Conservation (phyloP, 768 basidiomycete genomes). For the Kwoniella pini region DNA sequence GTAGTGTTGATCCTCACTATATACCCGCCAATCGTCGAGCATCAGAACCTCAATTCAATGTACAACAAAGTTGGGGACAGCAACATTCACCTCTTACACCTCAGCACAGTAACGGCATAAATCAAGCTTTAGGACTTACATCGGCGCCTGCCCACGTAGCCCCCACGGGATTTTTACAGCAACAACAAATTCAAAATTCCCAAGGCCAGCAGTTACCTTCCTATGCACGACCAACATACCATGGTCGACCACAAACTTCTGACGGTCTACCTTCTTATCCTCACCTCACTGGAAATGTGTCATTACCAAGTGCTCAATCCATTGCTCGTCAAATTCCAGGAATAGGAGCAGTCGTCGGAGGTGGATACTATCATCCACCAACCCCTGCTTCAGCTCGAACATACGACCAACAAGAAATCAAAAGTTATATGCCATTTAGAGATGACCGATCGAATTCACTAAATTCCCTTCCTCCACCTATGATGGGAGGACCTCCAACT, state of each 20-base stretch:
- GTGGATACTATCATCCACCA: conserved; percentile 11
- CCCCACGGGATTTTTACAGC: conserved; percentile 18
- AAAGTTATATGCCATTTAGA: conserved; percentile 24
- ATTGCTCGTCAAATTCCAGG: conserved; percentile 26
- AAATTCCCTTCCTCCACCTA: conserved; percentile 1
- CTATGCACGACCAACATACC: conserved; percentile 16
- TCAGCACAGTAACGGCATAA: background rate
- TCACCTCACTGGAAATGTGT: conserved; percentile 19
- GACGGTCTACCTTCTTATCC: conserved; percentile 44
- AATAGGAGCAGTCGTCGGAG: background rate
- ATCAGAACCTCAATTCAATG: conserved; percentile 35
- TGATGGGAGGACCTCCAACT: conserved; percentile 3
- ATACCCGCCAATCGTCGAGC: conserved; percentile 30
- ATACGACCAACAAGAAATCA: conserved; percentile 11
- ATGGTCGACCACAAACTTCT: conserved; percentile 40
- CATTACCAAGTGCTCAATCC: conserved; percentile 30
- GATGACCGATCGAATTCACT: conserved; percentile 19
- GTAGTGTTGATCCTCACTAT: conserved; percentile 32
- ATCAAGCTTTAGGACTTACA: conserved; percentile 2
- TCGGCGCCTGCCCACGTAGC: conserved; percentile 26
- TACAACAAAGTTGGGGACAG: conserved; percentile 7
- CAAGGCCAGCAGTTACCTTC: background rate
- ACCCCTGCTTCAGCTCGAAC: conserved; percentile 11
- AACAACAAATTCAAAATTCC: conserved; percentile 18
- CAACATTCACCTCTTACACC: conserved; percentile 7